phyloP scores from a whole-genome alignment of 257 asterid genomes.

The Solanum pennellii region DNA sequence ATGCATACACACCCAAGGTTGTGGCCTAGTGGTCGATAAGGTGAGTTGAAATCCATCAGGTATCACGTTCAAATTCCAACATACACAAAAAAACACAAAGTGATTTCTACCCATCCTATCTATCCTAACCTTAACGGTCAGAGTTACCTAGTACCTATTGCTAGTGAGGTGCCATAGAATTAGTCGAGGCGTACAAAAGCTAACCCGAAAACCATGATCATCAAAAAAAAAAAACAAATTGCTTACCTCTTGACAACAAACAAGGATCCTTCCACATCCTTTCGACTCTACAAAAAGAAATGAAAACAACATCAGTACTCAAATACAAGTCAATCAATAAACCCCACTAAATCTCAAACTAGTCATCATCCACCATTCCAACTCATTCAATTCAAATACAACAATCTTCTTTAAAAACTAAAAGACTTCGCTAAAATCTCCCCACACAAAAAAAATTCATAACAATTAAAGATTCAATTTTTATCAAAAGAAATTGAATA shows the following conservation, averaged over 20 bases:
- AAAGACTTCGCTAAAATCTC: background rate
- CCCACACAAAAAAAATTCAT: background rate
- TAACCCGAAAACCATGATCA: background rate
- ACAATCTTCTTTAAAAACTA: background rate
- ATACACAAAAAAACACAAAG: background rate
- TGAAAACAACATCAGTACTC: background rate
- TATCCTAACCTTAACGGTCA: background rate
- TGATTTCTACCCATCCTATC: background rate
- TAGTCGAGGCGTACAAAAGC: fast-evolving
- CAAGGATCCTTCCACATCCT: conserved; percentile 87
- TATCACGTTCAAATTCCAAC: background rate
- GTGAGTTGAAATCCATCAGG: background rate
- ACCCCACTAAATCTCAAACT: background rate
- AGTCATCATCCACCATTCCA: background rate
- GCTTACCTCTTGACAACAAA: conserved; percentile 83
- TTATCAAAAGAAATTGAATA: background rate
- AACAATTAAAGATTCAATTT: background rate
- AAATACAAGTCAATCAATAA: background rate
- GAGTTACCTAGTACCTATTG: background rate
- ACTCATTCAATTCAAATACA: background rate
- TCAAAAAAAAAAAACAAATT: background rate
- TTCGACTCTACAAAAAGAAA: conserved; percentile 55
- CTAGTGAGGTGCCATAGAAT: background rate
- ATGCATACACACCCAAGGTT: background rate
- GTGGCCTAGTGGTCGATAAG: background rate